Conservation (phyloP, 2,329 filamentous ascomycete genomes). For the Plectosphaerella cucumerina region DNA sequence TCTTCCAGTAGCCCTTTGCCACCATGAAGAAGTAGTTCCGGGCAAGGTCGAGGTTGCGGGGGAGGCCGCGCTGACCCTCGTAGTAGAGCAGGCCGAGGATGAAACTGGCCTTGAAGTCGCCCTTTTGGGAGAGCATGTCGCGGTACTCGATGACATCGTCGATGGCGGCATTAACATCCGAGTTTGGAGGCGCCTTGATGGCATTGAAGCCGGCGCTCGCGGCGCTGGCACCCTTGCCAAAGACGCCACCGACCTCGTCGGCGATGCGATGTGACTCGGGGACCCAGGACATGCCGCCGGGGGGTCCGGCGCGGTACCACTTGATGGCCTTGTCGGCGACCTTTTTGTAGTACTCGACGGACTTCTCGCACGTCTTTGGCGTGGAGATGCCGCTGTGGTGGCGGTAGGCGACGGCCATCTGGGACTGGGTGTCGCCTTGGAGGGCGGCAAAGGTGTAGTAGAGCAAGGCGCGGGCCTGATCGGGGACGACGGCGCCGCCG, state of each 20-base stretch:
- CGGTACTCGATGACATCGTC: slow-evolving; percentile 95
- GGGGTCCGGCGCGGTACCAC: slow-evolving; percentile 85
- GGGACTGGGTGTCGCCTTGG: slow-evolving; percentile 74
- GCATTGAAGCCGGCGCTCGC: slow-evolving; percentile 83
- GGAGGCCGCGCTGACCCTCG: slow-evolving; percentile 73
- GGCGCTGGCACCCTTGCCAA: slow-evolving; percentile 90
- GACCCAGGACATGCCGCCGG: slow-evolving; percentile 75
- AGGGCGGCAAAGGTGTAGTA: slow-evolving; percentile 94
- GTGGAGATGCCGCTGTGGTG: slow-evolving; percentile 83
- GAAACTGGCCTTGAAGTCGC: slow-evolving; percentile 82
- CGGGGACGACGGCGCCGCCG: slow-evolving; percentile 71
- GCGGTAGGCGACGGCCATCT: slow-evolving; percentile 91
- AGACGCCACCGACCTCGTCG: slow-evolving; percentile 87
- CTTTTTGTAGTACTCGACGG: slow-evolving; percentile 83
- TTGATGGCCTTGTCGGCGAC: slow-evolving; percentile 90
- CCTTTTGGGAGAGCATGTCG: slow-evolving; percentile 84
- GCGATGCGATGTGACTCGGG: slow-evolving; percentile 80
- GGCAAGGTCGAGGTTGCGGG: slow-evolving; percentile 68
- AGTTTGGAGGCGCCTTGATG: slow-evolving; percentile 65
- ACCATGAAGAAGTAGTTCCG: slow-evolving; percentile 79
- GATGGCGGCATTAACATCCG: slow-evolving; percentile 78
- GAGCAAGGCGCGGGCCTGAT: slow-evolving; percentile 87
- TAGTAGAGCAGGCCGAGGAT: slow-evolving; percentile 84
- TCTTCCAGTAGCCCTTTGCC: slow-evolving; percentile 74
- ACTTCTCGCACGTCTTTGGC: slow-evolving; percentile 78